Conservation (phyloP, 2,329 filamentous ascomycete species). For the Epichloe gansuensis region DNA sequence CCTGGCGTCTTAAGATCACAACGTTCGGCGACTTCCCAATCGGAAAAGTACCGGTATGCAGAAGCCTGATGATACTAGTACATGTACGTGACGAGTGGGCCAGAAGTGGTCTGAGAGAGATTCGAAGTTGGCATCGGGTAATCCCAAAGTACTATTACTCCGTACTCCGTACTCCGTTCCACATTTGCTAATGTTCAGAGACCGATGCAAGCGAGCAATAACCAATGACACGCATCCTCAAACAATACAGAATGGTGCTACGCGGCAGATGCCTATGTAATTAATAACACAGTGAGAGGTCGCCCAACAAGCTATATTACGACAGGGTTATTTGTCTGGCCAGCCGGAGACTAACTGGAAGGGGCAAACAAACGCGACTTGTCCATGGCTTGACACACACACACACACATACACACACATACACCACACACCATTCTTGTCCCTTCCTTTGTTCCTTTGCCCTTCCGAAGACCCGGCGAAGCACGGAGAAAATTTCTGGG, state of each 20-base stretch:
- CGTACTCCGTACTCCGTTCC: no score
- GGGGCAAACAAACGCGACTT: background rate
- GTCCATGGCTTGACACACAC: background rate
- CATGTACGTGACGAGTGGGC: background rate
- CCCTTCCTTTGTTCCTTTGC: no score
- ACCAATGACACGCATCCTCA: no score
- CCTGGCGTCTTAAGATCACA: background rate
- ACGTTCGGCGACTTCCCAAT: conserved; percentile 7
- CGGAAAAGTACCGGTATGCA: background rate
- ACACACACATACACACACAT: background rate
- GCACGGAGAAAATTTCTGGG: background rate
- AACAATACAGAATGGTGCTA: background rate
- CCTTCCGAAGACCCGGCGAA: background rate
- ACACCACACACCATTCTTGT: no score
- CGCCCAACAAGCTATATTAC: background rate
- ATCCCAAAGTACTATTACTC: background rate
- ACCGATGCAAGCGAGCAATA: no score
- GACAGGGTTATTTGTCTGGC: background rate
- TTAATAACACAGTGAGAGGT: background rate
- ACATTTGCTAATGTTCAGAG: no score
- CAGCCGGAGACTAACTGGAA: background rate
- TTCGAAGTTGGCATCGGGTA: background rate
- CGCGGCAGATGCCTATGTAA: background rate
- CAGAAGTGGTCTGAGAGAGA: background rate
- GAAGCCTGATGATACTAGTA: background rate